phyloP scores from a whole-genome alignment of 805 yeast species.

The Starmerella potacharoeniae region DNA sequence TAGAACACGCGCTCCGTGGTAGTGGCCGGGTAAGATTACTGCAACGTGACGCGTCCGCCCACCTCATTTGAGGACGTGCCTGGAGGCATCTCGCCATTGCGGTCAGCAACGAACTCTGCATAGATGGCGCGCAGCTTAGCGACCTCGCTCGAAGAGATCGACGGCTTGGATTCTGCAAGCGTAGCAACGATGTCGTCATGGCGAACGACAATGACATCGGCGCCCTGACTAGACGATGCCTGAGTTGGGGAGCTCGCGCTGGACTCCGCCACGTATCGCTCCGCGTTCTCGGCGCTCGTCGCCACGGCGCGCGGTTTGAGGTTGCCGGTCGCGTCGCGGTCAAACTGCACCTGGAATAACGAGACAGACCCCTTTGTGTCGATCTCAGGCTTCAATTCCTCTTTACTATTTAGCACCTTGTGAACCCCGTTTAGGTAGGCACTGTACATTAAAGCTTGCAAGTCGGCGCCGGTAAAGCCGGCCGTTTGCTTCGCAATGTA shows the following conservation, averaged over 20 bases:
- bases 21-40: constrained; percentile 33
- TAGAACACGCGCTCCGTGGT: too few species aligned
- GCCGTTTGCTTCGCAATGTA: constrained; percentile 48
- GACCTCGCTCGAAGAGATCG: constrained; percentile 67
- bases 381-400: neutral
- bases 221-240: neutral
- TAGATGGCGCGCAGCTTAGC: constrained; percentile 54
- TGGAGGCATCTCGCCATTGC: constrained; percentile 82
- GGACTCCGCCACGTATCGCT: neutral
- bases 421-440: constrained; percentile 77
- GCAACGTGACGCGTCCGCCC: constrained; percentile 75
- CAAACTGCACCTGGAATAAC: constrained; percentile 15
- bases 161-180: constrained; percentile 69
- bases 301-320: neutral
- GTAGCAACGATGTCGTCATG: constrained; percentile 47
- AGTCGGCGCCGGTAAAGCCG: constrained; percentile 89
- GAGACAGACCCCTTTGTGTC: constrained; percentile 14
- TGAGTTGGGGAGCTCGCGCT: neutral
- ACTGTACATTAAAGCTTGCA: constrained; percentile 84
- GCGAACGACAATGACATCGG: neutral
- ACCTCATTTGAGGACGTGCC: constrained; percentile 70
- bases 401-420: constrained; percentile 33
- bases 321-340: neutral
- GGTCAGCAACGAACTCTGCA: constrained; percentile 54
- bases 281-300: neutral